Evolutionary conservation across 495 filamentous ascomycete genomes (phyloP).

Genomic region (Extremus antarcticus): DNA sequence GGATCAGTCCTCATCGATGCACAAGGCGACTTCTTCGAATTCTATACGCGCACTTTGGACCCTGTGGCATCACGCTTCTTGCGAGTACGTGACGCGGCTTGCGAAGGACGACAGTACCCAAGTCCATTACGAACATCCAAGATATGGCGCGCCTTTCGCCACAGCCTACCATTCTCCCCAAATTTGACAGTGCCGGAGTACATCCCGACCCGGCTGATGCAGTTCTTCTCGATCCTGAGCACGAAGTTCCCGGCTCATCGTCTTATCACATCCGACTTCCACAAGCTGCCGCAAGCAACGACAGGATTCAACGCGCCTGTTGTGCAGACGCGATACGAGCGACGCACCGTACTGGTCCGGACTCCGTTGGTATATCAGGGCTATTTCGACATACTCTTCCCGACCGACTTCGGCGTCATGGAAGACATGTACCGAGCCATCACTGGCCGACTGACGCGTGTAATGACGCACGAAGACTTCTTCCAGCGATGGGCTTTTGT

Average conservation of each 20-base stretch:
- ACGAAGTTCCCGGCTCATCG: constrained; percentile 80
- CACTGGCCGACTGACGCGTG: constrained; percentile 79
- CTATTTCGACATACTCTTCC: constrained; percentile 98
- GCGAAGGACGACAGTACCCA: constrained; percentile 38
- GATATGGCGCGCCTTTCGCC: constrained; percentile 44
- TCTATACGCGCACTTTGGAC: constrained; percentile 69
- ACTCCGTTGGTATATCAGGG: constrained; percentile 96
- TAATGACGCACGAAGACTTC: constrained; percentile 82
- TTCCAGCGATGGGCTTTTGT: constrained; percentile 77
- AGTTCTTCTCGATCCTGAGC: constrained; percentile 86
- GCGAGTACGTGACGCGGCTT: constrained; percentile 59
- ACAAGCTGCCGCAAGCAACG: constrained; percentile 67
- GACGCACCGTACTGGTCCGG: constrained; percentile 74
- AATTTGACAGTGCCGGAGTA: constrained; percentile 78
- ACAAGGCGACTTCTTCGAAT: constrained; percentile 87
- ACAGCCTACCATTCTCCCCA: constrained; percentile 52
- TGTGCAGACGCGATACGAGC: constrained; percentile 84
- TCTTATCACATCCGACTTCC: constrained; percentile 85
- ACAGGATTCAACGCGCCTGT: constrained; percentile 82
- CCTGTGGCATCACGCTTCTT: constrained; percentile 75
- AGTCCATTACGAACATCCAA: constrained; percentile 31
- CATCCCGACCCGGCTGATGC: constrained; percentile 86
- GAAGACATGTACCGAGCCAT: constrained; percentile 84
- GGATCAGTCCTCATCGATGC: constrained; percentile 75
- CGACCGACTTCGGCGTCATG: constrained; percentile 80